A percentile compares a stretch with the other conserved stretches of the same genome.
phyloP scores from a whole-genome alignment of 495 filamentous ascomycete species.

The Penicillium odoratum region DNA sequence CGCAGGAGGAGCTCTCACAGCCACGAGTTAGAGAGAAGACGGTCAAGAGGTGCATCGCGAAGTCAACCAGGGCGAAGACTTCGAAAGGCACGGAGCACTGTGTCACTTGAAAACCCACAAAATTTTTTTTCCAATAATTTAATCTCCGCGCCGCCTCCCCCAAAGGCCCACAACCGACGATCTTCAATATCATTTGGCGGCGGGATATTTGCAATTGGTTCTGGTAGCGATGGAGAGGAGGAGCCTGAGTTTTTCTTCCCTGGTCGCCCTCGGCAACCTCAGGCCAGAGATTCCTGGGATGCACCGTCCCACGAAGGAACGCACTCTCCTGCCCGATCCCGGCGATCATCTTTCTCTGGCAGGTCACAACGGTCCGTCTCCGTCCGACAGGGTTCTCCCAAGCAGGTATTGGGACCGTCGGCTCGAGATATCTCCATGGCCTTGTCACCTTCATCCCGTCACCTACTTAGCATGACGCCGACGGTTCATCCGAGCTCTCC shows the following conservation, averaged over 20 bases:
- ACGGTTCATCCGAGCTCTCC: slow-evolving; percentile 20
- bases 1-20: slow-evolving; percentile 36
- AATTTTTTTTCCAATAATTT: slow-evolving; percentile 14
- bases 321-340: slow-evolving; percentile 21
- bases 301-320: slow-evolving; percentile 12
- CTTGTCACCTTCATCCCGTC: slow-evolving; percentile 30
- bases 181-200: slow-evolving; percentile 18
- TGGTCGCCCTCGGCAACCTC: slow-evolving; percentile 3
- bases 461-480: slow-evolving; percentile 35
- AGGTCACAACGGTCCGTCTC: slow-evolving; percentile 13
- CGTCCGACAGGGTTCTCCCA: slow-evolving; percentile 15
- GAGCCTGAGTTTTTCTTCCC: slow-evolving; percentile 14
- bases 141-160: slow-evolving; percentile 10
- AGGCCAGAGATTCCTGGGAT: slow-evolving; percentile 21
- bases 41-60: slow-evolving; percentile 15
- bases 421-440: slow-evolving; percentile 27
- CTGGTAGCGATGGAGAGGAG: slow-evolving; percentile 31
- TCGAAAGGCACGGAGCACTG: slow-evolving; percentile 35
- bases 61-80: slow-evolving; percentile 18
- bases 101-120: slow-evolving; percentile 31
- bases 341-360: slow-evolving; percentile 25
- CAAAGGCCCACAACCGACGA: slow-evolving; percentile 20
- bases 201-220: slow-evolving; percentile 20
- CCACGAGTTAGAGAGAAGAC: slow-evolving; percentile 31
- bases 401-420: slow-evolving; percentile 18